These are phyloP conservation scores for Diaporthe eres DNA, from an alignment of 2,329 filamentous ascomycete species.

Conservation along the genomic window DNA sequence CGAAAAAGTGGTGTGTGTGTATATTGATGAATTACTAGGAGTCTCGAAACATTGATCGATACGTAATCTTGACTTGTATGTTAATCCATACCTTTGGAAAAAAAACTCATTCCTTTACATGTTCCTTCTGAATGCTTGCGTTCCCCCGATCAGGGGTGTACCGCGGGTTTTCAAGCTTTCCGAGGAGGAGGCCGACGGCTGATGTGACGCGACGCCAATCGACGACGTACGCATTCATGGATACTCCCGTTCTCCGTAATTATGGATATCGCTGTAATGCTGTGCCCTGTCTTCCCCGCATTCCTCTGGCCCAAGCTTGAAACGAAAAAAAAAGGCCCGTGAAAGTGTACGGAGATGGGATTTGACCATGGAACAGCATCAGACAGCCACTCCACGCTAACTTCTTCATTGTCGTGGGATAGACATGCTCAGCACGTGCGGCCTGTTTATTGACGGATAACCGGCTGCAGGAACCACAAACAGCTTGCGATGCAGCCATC, in stretches of 20 bases:
- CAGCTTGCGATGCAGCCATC: background rate
- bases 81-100: too few species aligned
- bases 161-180: background rate
- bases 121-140: too few species aligned
- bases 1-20: too few species aligned
- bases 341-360: background rate
- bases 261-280: background rate
- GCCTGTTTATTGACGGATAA: background rate
- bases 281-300: background rate
- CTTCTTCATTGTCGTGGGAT: background rate
- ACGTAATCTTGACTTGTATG: too few species aligned
- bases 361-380: background rate
- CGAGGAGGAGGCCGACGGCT: background rate
- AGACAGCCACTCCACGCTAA: background rate
- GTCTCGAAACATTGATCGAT: too few species aligned
- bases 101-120: too few species aligned
- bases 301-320: background rate
- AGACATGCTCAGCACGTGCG: background rate
- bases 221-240: background rate
- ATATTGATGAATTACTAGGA: too few species aligned
- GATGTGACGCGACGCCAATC: background rate
- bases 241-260: background rate
- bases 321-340: background rate
- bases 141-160: too few species aligned
- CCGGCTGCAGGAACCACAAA: background rate